Evolutionary conservation across 176 grass and related monocot genomes (phyloP).

Genomic region (Poa annua): DNA sequence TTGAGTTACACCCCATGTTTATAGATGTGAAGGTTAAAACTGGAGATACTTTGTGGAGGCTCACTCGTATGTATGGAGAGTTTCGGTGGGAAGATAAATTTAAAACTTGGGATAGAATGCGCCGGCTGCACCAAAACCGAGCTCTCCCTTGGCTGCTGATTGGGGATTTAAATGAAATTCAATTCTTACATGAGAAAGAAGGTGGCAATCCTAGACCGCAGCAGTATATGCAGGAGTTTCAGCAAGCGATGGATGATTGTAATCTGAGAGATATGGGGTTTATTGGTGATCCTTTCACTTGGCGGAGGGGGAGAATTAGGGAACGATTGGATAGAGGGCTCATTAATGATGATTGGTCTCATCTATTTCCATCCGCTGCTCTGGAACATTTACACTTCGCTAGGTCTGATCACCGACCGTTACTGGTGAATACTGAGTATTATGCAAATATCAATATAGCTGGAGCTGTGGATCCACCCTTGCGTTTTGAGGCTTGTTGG

Average conservation of each 20-base stretch:
- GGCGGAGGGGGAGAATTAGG: neutral
- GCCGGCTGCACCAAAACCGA: neutral
- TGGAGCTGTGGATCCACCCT: rapidly evolving
- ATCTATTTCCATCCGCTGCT: too few relatives aligned
- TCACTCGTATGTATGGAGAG: neutral
- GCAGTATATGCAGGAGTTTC: neutral
- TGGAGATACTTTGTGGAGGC: too few relatives aligned
- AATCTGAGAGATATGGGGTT: neutral
- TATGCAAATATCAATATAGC: too few relatives aligned
- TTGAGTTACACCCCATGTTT: too few relatives aligned
- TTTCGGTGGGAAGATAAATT: neutral
- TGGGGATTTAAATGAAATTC: neutral
- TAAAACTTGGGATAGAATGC: neutral
- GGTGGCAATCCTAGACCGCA: neutral
- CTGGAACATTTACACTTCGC: too few relatives aligned
- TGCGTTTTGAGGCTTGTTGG: too few relatives aligned
- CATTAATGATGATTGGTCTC: too few relatives aligned
- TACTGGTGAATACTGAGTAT: too few relatives aligned
- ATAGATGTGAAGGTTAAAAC: too few relatives aligned
- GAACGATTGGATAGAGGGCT: too few relatives aligned
- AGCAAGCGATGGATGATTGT: neutral
- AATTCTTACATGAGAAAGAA: neutral
- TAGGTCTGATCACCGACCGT: too few relatives aligned
- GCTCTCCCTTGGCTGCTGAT: neutral
- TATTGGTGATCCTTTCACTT: neutral